phyloP scores from a whole-genome alignment of 805 yeast species.

The Maudiozyma bulderi region DNA sequence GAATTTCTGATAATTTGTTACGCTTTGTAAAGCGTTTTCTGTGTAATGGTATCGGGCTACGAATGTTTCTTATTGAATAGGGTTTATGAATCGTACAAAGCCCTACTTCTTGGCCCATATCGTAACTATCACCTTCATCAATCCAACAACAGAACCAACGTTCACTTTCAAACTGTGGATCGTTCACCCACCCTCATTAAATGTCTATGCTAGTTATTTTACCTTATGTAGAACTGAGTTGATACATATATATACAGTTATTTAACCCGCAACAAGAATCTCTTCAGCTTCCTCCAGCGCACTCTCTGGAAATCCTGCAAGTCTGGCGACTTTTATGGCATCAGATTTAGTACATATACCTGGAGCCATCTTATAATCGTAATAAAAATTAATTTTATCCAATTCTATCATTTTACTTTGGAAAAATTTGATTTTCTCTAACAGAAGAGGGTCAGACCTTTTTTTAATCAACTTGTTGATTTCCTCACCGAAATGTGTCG shows the following conservation, averaged over 20 bases:
- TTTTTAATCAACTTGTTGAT: conserved; percentile 32
- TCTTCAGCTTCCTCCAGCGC: conserved; percentile 45
- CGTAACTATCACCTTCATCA: too few species aligned
- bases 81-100: too few species aligned
- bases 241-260: background rate
- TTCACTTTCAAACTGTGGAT: too few species aligned
- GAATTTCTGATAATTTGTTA: too few species aligned
- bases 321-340: conserved; percentile 64
- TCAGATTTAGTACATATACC: conserved; percentile 72
- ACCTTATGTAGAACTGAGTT: background rate
- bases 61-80: too few species aligned
- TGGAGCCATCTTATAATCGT: conserved; percentile 46
- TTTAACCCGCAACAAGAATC: background rate
- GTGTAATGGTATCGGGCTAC: too few species aligned
- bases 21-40: too few species aligned
- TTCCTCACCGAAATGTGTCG: conserved; percentile 73
- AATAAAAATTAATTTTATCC: conserved; percentile 17
- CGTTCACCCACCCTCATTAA: too few species aligned
- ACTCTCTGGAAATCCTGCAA: conserved; percentile 65
- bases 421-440: conserved; percentile 12
- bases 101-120: too few species aligned
- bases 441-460: conserved; percentile 19
- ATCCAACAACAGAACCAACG: too few species aligned
- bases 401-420: conserved; percentile 21
- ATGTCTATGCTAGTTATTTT: too few species aligned